Evolutionary conservation across 495 filamentous ascomycete species (phyloP), one percentile per base, ranked within the genome.

Genomic region (Lophiostoma macrostomum): DNA sequence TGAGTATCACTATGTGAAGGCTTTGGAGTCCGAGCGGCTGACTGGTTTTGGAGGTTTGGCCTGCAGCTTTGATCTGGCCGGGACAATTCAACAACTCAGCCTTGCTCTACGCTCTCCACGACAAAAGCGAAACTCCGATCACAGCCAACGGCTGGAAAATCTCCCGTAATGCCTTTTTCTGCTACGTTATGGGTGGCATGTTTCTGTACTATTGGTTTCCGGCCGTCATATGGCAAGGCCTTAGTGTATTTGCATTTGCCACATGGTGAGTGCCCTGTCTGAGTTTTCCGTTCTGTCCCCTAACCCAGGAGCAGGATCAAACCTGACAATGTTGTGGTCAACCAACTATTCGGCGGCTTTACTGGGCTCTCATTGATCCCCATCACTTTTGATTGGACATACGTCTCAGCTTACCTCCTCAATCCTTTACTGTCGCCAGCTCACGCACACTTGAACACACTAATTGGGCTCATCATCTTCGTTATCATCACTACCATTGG

Each of bases 41-140:
- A 25, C 22, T 3, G 11, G n/a, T 10, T 4, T 34, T 1, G 5
- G 11, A 53, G 50, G 39, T 55, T 19, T 83, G 71, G 48, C 83
- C 81, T 4, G 82, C 84, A 2, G 77, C 84, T 7, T 87, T 88
- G 83, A 87, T 90, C 54, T 90, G 85, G 84, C 85, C 86, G 0
- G 73, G 72, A 1, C 84, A 75, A 38, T 70, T 90, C 16, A 80
- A 84, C 55, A 79, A 78, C 16, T 75, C 81, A 0, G 73, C 83
- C 4, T 69, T 90, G 7, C 84, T 90, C 71, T 79, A 80, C 39
- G 83, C 83, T 13, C 81, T 88, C 63, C 85, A 90, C 54, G 85
- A 88, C 53, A 76, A 79, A 56, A 73, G 73, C 8, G 70, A 67
- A 38, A 74, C 81, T 1, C 79, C 86, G 51, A 78, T 82, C 0